Evolutionary conservation across 2,329 filamentous ascomycete species (phyloP), one percentile per base, ranked within the genome.

Genomic region (Tolypocladium nubicola): DNA sequence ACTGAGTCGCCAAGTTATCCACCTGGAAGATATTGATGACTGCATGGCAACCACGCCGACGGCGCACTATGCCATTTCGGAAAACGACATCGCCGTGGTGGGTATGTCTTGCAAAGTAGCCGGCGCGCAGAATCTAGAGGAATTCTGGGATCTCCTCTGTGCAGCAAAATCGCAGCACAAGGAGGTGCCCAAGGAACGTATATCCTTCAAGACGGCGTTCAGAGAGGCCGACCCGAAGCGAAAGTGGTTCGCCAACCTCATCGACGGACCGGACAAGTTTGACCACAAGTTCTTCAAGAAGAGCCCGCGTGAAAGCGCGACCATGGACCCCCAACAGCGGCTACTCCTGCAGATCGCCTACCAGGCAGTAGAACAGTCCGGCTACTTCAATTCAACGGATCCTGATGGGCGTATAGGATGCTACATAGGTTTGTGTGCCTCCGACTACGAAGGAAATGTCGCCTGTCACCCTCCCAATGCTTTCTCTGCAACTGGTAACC

Each of bases 251-350:
- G 66, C 62, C 0, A 68, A 65, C 53, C 65, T 67, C 35, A 56
- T 67, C 16, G 52, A 63, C 8, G 57, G 62, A 14, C 43, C 54
- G 9, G 63, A 65, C 35, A 55, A 58, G 2, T 75, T 75, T 55
- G 75, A 78, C 59, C 64, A 72, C 33, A 60, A 63, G 1, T 77
- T 77, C 65, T 77, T 78, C 66, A 67, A 68, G 37, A 71, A 70
- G n/a, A 68, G 61, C 16, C 61, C 70, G 7, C 66, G 68, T 4
- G 73, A 75, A 65, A 66, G 65, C 19, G 63, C 63, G 14, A 62
- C 69, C 6, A 73, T 71, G 62, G 74, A 76, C 58, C 74, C 74
- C 11, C 71, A 75, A 57, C 71, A 74, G 43, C 66, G 74, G 8
- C 58, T 70, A 4, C 54, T 71, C 4, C 66, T 76, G 7, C 71